Evolutionary conservation across 441 rosid species (phyloP).

Genomic region (Eruca vesicaria): DNA sequence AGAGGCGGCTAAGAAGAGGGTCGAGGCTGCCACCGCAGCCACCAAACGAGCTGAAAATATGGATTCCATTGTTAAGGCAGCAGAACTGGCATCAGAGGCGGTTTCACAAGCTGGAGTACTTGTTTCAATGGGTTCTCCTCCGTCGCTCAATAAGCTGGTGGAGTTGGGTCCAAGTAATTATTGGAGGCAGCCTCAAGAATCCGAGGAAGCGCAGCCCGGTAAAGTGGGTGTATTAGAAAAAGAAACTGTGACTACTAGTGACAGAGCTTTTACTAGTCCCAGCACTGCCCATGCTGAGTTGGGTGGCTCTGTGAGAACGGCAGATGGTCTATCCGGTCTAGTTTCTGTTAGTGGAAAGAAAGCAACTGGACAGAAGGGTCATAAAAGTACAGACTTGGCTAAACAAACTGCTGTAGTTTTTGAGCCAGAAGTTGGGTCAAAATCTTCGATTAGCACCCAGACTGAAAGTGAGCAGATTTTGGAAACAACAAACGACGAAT

Average conservation of each 20-base stretch:
- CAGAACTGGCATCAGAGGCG: slow-evolving; percentile 94
- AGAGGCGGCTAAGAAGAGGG: slow-evolving; percentile 87
- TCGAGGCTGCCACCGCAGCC: slow-evolving; percentile 95
- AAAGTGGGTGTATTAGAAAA: slow-evolving; percentile 32
- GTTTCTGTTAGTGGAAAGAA: slow-evolving; percentile 45
- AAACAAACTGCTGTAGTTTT: slow-evolving; percentile 41
- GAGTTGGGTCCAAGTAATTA: slow-evolving; percentile 74
- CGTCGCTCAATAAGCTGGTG: slow-evolving; percentile 58
- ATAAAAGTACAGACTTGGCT: slow-evolving; percentile 45
- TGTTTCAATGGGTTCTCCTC: slow-evolving; percentile 83
- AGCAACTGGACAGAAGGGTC: slow-evolving; percentile 44
- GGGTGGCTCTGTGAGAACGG: slow-evolving; percentile 43
- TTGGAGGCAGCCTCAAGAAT: slow-evolving; percentile 58
- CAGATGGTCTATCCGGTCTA: slow-evolving; percentile 45
- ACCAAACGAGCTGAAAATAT: slow-evolving; percentile 91
- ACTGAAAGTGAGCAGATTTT: slow-evolving; percentile 38
- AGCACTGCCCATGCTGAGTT: slow-evolving; percentile 41
- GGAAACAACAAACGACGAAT: slow-evolving; percentile 40
- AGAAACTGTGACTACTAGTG: slow-evolving; percentile 43
- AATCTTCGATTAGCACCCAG: slow-evolving; percentile 35
- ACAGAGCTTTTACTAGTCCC: slow-evolving; percentile 36
- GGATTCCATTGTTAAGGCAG: slow-evolving; percentile 95
- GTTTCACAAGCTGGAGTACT: slow-evolving; percentile 94
- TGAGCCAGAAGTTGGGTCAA: slow-evolving; percentile 48
- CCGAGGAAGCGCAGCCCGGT: slow-evolving; percentile 38